These are phyloP conservation scores for Tricholoma matsutake DNA, from an alignment of 768 basidiomycete genomes.

Conservation along the genomic window DNA sequence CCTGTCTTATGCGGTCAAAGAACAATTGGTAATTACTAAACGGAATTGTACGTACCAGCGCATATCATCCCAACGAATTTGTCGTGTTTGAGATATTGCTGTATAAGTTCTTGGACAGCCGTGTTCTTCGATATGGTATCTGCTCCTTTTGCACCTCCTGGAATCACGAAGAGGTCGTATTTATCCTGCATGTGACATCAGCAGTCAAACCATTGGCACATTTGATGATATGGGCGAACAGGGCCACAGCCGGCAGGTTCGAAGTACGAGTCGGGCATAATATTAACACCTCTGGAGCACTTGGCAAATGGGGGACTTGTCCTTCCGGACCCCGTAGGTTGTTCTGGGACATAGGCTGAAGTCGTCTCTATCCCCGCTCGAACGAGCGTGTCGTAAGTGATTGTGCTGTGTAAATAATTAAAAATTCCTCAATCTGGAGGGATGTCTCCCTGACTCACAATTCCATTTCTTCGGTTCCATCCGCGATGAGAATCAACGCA, in stretches of 20 bases:
- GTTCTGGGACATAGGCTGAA: conserved; percentile 60
- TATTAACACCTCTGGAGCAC: conserved; percentile 71
- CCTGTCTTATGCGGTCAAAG: conserved; percentile 37
- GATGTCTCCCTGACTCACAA: conserved; percentile 48
- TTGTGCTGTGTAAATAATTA: conserved; percentile 46
- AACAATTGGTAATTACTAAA: not conserved
- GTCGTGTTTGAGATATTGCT: conserved; percentile 47
- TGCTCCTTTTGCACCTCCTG: conserved; percentile 78
- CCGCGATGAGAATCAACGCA: conserved; percentile 71
- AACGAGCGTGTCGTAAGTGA: conserved; percentile 79
- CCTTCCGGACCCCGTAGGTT: conserved; percentile 21
- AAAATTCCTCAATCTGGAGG: not conserved
- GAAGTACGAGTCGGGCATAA: conserved; percentile 62
- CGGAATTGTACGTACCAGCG: conserved; percentile 49
- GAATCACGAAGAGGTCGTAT: conserved; percentile 70
- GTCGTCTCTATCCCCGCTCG: conserved; percentile 65
- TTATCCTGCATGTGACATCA: conserved; percentile 40
- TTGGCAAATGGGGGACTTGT: conserved; percentile 48
- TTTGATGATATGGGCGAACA: conserved; percentile 28
- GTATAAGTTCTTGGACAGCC: conserved; percentile 61
- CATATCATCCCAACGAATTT: conserved; percentile 84
- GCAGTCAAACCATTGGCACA: not conserved
- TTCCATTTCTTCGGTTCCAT: conserved; percentile 89
- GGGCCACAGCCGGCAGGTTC: conserved; percentile 43
- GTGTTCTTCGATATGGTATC: conserved; percentile 61